Evolutionary conservation across 2,329 filamentous ascomycete genomes (phyloP), one percentile per base, ranked within the genome.

Genomic region (Fusarium pseudoanthophilum): DNA sequence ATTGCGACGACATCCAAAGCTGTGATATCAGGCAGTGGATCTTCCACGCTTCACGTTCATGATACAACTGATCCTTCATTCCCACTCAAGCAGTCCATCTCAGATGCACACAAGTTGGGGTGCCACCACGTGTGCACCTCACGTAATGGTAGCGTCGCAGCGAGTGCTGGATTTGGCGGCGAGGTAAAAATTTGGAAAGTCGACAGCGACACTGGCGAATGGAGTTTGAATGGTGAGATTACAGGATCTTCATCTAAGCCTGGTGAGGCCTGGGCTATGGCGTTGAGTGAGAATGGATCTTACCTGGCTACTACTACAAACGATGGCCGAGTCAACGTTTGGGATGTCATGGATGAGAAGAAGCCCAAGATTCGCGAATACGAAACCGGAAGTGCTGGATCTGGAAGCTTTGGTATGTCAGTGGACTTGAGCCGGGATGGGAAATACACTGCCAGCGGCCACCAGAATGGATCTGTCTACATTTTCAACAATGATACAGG

Each of bases 401-500:
- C 95, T 76, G 95, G 95, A 20, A 95, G 92, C 82, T 98, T 98
- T 83, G 95, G 95, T 42, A 90, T 96, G 84, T 93, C 92, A 78
- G 91, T 99, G 69, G 95, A 96, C 80, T 83, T 98, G 80, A 91
- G 89, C 75, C 83, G 85, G 26, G 93, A 99, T 81, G 95, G 95
- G 60, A 91, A 90, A 71, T 92, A 94, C 81, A 97, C 95, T 36
- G 95, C 95, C 8, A 97, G 93, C 59, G 96, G 96, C 1, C 95
- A 99, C 83, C 93, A 97, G 81, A 97, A 93, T 78, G 96, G 96
- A 21, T 92, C 91, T 18, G 89, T 98, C 71, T 98, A 98, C 83
- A 91, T 99, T 70, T 99, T 98, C 87, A 95, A 95, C 85, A 98
- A 97, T 78, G 92, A 95, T 75, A 94, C 93, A 1, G 93, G 94